phyloP scores from a whole-genome alignment of 2,329 filamentous ascomycete species.

The Arthroderma sp. region DNA sequence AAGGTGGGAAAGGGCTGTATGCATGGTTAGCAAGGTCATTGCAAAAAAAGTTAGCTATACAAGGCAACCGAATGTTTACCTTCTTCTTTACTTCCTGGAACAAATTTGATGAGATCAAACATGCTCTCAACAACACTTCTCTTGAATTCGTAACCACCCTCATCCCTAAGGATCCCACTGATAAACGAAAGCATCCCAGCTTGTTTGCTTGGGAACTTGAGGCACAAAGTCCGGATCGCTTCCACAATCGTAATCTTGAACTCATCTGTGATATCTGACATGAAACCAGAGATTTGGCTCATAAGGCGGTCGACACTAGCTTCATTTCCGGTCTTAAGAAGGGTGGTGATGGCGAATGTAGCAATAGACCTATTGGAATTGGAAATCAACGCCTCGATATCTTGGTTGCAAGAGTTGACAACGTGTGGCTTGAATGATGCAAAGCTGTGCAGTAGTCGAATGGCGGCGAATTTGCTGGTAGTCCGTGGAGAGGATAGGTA shows the following conservation, averaged over 20 bases:
- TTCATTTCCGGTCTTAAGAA: slow-evolving; percentile 97
- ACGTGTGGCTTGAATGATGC: slow-evolving; percentile 91
- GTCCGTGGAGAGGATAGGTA: slow-evolving; percentile 93
- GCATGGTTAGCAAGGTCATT: slow-evolving; percentile 5
- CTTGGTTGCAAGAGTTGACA: slow-evolving; percentile 87
- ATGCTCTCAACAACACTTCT: slow-evolving; percentile 95
- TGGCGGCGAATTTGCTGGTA: slow-evolving; percentile 94
- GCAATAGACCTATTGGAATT: slow-evolving; percentile 96
- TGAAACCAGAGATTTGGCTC: slow-evolving; percentile 97
- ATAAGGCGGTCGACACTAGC: slow-evolving; percentile 91
- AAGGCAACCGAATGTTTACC: slow-evolving; percentile 24
- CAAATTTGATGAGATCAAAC: slow-evolving; percentile 98
- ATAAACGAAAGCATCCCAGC: slow-evolving; percentile 96
- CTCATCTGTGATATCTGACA: slow-evolving; percentile 98
- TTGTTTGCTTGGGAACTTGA: slow-evolving; percentile 98
- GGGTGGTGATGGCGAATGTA: slow-evolving; percentile 93
- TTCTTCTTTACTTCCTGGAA: slow-evolving; percentile 70
- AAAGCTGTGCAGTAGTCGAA: slow-evolving; percentile 91
- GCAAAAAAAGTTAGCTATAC: background rate
- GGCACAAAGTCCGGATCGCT: slow-evolving; percentile 85
- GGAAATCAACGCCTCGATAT: slow-evolving; percentile 92
- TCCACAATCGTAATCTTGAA: slow-evolving; percentile 99
- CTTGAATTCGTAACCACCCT: slow-evolving; percentile 98
- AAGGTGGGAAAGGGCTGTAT: slow-evolving; percentile 69
- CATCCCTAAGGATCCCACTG: slow-evolving; percentile 88